Percentiles rank a stretch among this genome's conserved stretches.
phyloP scores from a whole-genome alignment of 306 rosid species.

The Mucuna pruriens region DNA sequence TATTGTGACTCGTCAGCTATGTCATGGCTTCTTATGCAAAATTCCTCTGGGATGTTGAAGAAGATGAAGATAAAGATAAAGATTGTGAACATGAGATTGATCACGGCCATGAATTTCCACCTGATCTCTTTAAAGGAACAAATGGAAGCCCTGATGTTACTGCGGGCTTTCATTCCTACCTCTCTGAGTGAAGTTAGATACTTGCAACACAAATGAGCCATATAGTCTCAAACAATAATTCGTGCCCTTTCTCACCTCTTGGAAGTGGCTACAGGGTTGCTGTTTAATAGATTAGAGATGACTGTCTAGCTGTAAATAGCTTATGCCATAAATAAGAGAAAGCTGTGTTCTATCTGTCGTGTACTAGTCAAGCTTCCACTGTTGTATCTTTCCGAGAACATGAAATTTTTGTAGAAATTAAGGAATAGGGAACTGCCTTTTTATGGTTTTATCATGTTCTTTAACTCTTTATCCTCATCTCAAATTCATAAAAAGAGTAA shows the following conservation, averaged over 20 bases:
- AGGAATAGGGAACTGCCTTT: constrained; percentile 2
- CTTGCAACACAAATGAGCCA: neutral
- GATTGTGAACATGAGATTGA: constrained; percentile 37
- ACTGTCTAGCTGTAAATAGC: constrained; percentile 25
- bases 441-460: neutral
- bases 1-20: constrained; percentile 62
- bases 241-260: neutral
- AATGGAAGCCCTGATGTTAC: constrained; percentile 41
- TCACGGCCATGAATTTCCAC: constrained; percentile 33
- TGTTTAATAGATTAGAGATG: neutral
- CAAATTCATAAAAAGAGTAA: neutral
- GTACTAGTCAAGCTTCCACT: neutral
- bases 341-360: neutral
- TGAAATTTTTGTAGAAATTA: constrained; percentile 42
- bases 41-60: constrained; percentile 85
- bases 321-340: constrained; percentile 27
- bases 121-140: constrained; percentile 44
- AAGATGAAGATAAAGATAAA: constrained; percentile 50
- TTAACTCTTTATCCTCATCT: neutral
- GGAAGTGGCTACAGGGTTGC: neutral
- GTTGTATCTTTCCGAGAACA: constrained; percentile 23
- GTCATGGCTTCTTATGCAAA: constrained; percentile 80
- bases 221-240: neutral
- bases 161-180: constrained; percentile 49
- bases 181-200: constrained; percentile 20